Evolutionary conservation across 1,284 basidiomycete species (phyloP).

Genomic region (Flammula alnicola): DNA sequence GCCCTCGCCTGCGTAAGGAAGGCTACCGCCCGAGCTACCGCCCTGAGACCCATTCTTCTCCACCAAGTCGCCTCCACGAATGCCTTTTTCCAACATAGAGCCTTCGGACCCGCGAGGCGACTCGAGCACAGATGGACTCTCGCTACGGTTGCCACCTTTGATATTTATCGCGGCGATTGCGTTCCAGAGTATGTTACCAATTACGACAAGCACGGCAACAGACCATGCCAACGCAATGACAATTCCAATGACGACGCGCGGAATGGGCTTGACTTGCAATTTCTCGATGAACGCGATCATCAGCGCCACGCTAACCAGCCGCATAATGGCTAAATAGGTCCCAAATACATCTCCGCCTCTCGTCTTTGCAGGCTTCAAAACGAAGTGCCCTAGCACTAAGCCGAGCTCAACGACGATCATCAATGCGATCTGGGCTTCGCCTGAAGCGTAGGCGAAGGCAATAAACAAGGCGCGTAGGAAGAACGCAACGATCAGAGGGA

Average conservation of each 20-base stretch:
- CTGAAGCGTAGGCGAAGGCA: constrained; percentile 68
- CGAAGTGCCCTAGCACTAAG: constrained; percentile 57
- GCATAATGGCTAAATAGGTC: constrained; percentile 64
- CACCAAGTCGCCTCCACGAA: constrained; percentile 12
- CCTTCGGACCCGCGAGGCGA: constrained; percentile 25
- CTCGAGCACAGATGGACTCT: constrained; percentile 16
- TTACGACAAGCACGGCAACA: constrained; percentile 60
- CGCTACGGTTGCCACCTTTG: background rate
- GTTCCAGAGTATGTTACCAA: constrained; percentile 57
- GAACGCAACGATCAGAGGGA: constrained; percentile 57
- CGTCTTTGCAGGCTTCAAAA: constrained; percentile 60
- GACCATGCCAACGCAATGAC: constrained; percentile 66
- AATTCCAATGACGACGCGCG: constrained; percentile 75
- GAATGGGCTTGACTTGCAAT: constrained; percentile 66
- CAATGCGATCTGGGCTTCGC: constrained; percentile 73
- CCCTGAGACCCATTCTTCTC: constrained; percentile 2
- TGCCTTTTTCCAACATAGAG: constrained; percentile 38
- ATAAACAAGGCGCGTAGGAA: constrained; percentile 75
- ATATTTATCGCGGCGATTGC: constrained; percentile 10
- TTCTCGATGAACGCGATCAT: constrained; percentile 71
- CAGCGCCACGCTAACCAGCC: constrained; percentile 65
- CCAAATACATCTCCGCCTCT: constrained; percentile 64
- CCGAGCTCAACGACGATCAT: constrained; percentile 72
- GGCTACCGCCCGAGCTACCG: constrained; percentile 11
- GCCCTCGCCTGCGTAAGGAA: constrained; percentile 8